These are phyloP conservation scores for Fraxinus quadrangulata DNA, from an alignment of 257 asterid genomes.

Conservation along the genomic window DNA sequence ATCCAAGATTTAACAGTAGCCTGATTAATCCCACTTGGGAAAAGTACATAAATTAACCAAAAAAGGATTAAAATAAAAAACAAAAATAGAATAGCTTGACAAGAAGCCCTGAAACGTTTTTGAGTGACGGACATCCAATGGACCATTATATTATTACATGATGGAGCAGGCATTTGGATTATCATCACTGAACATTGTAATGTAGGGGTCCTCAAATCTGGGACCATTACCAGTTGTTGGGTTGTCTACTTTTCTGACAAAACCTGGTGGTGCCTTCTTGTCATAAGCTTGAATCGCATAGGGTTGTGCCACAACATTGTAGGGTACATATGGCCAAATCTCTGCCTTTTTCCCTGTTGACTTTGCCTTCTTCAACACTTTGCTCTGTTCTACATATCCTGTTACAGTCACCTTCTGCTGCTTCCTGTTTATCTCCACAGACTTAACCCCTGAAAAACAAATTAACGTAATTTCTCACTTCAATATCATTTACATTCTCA, in stretches of 20 bases:
- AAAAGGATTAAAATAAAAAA: neutral
- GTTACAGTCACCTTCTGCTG: slow-evolving; percentile 81
- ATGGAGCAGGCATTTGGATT: slow-evolving; percentile 83
- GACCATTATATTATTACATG: slow-evolving; percentile 40
- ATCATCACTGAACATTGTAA: slow-evolving; percentile 76
- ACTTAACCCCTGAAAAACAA: slow-evolving; percentile 56
- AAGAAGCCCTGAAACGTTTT: neutral
- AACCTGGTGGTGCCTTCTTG: slow-evolving; percentile 89
- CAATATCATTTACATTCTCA: neutral
- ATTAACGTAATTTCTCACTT: neutral
- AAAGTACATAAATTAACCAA: neutral
- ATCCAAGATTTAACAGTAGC: neutral
- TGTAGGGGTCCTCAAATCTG: slow-evolving; percentile 68
- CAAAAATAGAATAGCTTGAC: neutral
- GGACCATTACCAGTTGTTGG: slow-evolving; percentile 29
- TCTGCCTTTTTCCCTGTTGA: slow-evolving; percentile 84
- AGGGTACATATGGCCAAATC: slow-evolving; percentile 90
- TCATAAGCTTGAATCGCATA: slow-evolving; percentile 73
- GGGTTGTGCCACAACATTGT: slow-evolving; percentile 85
- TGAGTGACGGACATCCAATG: neutral
- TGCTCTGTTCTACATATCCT: slow-evolving; percentile 63
- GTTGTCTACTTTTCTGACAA: slow-evolving; percentile 60
- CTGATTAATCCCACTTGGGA: neutral
- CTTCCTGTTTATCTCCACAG: slow-evolving; percentile 75
- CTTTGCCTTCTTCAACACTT: slow-evolving; percentile 75